phyloP scores from a whole-genome alignment of 805 yeast genomes.

The Candida boleticola region DNA sequence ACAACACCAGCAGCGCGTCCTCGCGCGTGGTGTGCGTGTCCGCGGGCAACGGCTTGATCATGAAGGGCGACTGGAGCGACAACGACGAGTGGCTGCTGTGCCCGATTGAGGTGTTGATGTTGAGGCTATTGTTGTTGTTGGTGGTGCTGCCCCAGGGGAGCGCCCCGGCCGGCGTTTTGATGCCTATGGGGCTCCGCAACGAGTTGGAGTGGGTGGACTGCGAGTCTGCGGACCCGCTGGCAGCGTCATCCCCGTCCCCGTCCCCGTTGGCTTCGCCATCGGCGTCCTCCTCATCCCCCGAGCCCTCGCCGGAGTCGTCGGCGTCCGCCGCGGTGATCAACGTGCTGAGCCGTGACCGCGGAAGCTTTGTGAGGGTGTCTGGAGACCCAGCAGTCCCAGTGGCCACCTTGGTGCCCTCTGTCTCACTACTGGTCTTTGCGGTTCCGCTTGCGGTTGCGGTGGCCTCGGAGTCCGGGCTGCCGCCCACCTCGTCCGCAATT shows the following conservation, averaged over 20 bases:
- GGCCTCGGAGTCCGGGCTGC: too few species aligned
- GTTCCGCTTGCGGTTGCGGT: too few species aligned
- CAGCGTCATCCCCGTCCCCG: not conserved
- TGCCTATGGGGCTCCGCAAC: not conserved
- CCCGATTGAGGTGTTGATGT: not conserved
- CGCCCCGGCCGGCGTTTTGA: too few species aligned
- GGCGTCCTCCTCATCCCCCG: not conserved
- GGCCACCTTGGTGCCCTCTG: not conserved
- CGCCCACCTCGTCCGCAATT: not conserved
- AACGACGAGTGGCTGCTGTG: constrained; percentile 14
- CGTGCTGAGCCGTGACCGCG: too few species aligned
- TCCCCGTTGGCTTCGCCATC: not conserved
- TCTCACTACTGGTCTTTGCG: too few species aligned
- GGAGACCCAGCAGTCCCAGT: not conserved
- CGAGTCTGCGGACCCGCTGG: not conserved
- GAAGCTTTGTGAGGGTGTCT: not conserved
- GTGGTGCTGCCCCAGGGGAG: too few species aligned
- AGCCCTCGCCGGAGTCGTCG: not conserved
- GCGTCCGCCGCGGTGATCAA: too few species aligned
- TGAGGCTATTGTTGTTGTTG: not conserved
- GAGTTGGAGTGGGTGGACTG: not conserved
- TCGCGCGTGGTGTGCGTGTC: constrained; percentile 50
- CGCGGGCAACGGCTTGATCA: constrained; percentile 46
- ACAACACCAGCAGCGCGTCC: constrained; percentile 43
- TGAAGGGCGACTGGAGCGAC: constrained; percentile 33